Evolutionary conservation across 1,139 yeast genomes (phyloP).

Genomic region (Debaryomycetaceae sp.): DNA sequence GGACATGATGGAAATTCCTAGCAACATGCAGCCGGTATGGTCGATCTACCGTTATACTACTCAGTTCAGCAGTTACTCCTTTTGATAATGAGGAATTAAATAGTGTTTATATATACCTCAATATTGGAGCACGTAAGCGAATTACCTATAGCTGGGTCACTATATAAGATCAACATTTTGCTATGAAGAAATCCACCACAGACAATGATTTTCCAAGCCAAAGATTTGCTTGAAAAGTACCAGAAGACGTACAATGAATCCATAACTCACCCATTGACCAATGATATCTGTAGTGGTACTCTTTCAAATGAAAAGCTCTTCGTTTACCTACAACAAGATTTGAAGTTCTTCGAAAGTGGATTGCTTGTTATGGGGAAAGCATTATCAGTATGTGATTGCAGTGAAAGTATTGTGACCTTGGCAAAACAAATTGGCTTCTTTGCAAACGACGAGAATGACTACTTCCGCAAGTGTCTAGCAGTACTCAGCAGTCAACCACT

Average conservation of each 20-base stretch:
- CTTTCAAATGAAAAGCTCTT: constrained; percentile 38
- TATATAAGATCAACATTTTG: neutral
- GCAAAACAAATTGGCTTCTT: constrained; percentile 53
- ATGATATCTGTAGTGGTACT: constrained; percentile 45
- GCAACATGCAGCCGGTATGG: too few relatives aligned
- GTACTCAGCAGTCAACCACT: constrained; percentile 18
- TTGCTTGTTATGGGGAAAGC: constrained; percentile 43
- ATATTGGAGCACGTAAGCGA: neutral
- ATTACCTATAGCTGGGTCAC: neutral
- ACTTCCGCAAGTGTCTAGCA: constrained; percentile 34
- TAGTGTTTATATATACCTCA: neutral
- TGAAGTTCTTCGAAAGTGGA: constrained; percentile 43
- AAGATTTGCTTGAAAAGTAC: constrained; percentile 20
- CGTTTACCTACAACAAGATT: constrained; percentile 48
- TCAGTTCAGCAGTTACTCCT: too few relatives aligned
- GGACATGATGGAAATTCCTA: too few relatives aligned
- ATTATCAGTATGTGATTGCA: constrained; percentile 40
- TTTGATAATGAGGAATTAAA: neutral
- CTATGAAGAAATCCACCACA: neutral
- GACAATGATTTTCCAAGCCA: constrained; percentile 7
- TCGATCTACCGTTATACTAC: too few relatives aligned
- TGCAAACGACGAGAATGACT: constrained; percentile 46
- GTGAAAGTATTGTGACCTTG: constrained; percentile 30
- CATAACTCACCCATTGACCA: constrained; percentile 41
- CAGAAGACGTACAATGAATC: constrained; percentile 20